Base-by-base conservation (phyloP, 2,329 filamentous ascomycete species). In the Scolecobasidium constrictum region DNA sequence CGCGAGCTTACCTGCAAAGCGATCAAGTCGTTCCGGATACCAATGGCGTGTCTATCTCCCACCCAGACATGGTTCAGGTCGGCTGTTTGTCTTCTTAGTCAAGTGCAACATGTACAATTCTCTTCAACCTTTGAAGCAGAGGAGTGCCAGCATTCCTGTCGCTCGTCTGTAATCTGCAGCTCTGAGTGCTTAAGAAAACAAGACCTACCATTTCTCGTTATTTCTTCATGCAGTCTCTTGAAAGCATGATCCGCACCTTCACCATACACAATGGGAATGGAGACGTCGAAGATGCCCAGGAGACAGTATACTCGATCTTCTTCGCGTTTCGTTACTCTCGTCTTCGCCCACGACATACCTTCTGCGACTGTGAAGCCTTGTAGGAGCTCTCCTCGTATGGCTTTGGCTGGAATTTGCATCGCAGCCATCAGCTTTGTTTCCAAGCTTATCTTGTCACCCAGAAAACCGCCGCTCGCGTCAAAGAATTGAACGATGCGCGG, bases 381-480 rank as follows among this genome's bases (percentile, higher is more conserved):
- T 5, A 44, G 13, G 16, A 13, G 16, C n/a, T n/a, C n/a, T n/a
- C 34, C 34, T 45, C 46, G 21, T 34, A 50, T 38, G 5, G 42
- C 42, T n/a, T 38, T 23, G n/a, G 39, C 16, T 12, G 42, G 18
- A 22, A 51, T 43, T 12, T 38, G 21, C 3, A 46, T 50, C 17
- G 48, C 47, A 22, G 48, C 39, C 15, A 43, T 40, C 15, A 51
- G 40, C 18, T 35, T 39, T 40, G 42, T 17, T 19, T 52, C 21
- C 15, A 53, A 51, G 17, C 52, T 51, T 4, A 46, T 37, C 35
- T 57, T 58, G 35, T 52, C 51, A 9, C 55, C 54, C 38, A 58
- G 50, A 11, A 49, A 47, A 3, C 46, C 45, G 51, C 56, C 55
- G 23, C 54, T 50, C 19, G 47, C 19, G 31, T 49, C 48, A 38